Percentiles rank a stretch among this genome's conserved stretches.
These are phyloP conservation scores for Helotiales sp. DNA, from an alignment of 2,329 filamentous ascomycete genomes.

Conservation along the genomic window DNA sequence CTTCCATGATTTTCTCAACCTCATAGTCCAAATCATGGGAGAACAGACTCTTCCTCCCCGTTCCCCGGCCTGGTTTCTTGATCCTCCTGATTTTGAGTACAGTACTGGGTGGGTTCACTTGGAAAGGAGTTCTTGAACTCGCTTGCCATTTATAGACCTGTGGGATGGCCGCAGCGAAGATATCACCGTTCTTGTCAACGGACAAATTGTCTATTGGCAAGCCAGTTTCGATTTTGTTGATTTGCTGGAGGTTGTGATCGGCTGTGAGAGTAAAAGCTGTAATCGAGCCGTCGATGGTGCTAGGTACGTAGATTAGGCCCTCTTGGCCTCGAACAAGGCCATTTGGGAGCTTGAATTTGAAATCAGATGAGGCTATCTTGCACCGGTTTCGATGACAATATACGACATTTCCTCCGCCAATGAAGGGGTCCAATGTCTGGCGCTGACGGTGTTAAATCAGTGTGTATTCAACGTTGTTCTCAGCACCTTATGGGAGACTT, in stretches of 20 bases:
- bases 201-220: conserved; percentile 46
- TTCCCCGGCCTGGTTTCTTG: conserved; percentile 17
- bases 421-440: conserved; percentile 37
- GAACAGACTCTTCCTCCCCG: conserved; percentile 12
- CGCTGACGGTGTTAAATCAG: no score
- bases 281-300: conserved; percentile 36
- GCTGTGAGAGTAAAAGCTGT: conserved; percentile 35
- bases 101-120: conserved; percentile 29
- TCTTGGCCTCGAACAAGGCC: conserved; percentile 43
- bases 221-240: conserved; percentile 39
- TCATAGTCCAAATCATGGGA: conserved; percentile 29
- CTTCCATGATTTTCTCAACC: conserved; percentile 45
- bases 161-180: conserved; percentile 44
- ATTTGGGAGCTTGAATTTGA: conserved; percentile 41
- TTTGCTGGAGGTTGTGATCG: conserved; percentile 28
- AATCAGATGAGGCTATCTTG: conserved; percentile 38
- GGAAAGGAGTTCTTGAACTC: conserved; percentile 36
- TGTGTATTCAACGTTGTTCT: no score
- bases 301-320: conserved; percentile 45
- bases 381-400: conserved; percentile 40
- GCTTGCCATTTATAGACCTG: conserved; percentile 33
- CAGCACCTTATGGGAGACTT: conserved; percentile 15
- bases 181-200: conserved; percentile 45
- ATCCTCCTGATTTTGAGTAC: conserved; percentile 38
- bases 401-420: conserved; percentile 41